Evolutionary conservation across 805 yeast genomes (phyloP).

Genomic region (Ogataea glucozyma): DNA sequence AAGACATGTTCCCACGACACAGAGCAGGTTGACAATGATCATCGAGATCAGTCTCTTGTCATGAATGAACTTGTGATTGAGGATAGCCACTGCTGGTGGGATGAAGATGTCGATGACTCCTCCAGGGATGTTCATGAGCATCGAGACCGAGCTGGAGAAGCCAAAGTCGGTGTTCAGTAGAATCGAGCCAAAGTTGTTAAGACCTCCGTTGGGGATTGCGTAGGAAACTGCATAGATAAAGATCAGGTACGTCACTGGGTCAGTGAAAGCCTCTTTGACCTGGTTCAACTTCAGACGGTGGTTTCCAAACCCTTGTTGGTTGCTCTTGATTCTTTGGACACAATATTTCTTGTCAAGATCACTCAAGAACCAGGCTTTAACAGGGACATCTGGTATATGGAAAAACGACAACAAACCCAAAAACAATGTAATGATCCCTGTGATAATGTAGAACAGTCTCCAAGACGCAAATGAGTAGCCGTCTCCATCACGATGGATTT

Average conservation of each 20-base stretch:
- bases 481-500: constrained; percentile 26
- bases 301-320: constrained; percentile 28
- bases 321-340: constrained; percentile 30
- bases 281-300: constrained; percentile 26
- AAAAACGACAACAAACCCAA: constrained; percentile 35
- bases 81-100: constrained; percentile 29
- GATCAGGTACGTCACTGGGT: constrained; percentile 46
- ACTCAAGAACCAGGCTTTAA: constrained; percentile 42
- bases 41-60: constrained; percentile 44
- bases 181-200: constrained; percentile 48
- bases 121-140: constrained; percentile 27
- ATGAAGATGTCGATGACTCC: constrained; percentile 36
- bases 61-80: constrained; percentile 24
- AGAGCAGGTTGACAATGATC: constrained; percentile 24
- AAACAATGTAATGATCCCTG: constrained; percentile 52
- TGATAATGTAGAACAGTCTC: constrained; percentile 53
- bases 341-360: constrained; percentile 38
- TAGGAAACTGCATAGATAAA: constrained; percentile 32
- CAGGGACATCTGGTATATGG: constrained; percentile 54
- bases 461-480: constrained; percentile 42
- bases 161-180: constrained; percentile 31
- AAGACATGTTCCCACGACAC: constrained; percentile 26
- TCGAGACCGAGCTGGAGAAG: constrained; percentile 27
- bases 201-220: constrained; percentile 35
- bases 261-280: constrained; percentile 22